phyloP scores from a whole-genome alignment of 2,329 filamentous ascomycete genomes.

The Fusarium subtropicale region DNA sequence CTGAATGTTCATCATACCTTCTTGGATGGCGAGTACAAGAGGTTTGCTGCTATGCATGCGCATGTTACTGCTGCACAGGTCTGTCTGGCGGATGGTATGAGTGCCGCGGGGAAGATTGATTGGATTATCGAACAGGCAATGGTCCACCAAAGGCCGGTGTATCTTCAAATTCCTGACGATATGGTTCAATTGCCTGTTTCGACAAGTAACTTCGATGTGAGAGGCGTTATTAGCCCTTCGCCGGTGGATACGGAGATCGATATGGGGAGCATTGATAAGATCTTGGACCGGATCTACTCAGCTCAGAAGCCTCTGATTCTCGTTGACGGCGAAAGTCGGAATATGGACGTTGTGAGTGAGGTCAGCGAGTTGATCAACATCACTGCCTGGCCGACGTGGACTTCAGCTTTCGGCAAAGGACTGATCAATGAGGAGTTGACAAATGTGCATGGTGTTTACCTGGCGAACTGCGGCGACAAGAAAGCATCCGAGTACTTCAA shows the following conservation, averaged over 20 bases:
- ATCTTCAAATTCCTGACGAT: slow-evolving; percentile 21
- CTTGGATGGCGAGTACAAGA: slow-evolving; percentile 12
- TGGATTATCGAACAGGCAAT: slow-evolving; percentile 20
- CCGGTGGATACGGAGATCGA: background rate
- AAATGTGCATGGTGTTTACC: slow-evolving; percentile 19
- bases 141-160: slow-evolving; percentile 9
- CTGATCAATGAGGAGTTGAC: slow-evolving; percentile 7
- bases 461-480: background rate
- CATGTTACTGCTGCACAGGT: slow-evolving; percentile 23
- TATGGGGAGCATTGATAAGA: background rate
- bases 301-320: slow-evolving; percentile 14
- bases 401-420: slow-evolving; percentile 17
- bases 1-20: slow-evolving; percentile 8
- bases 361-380: background rate
- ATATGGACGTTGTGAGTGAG: background rate
- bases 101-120: slow-evolving; percentile 5
- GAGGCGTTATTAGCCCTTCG: background rate
- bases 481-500: slow-evolving; percentile 4
- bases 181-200: slow-evolving; percentile 8
- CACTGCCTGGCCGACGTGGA: slow-evolving; percentile 16
- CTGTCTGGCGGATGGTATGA: background rate
- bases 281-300: slow-evolving; percentile 8
- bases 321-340: slow-evolving; percentile 17
- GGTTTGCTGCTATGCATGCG: slow-evolving; percentile 16
- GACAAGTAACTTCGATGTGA: background rate